phyloP scores from a whole-genome alignment of 2,329 filamentous ascomycete genomes.

The Clonostachys byssicola region DNA sequence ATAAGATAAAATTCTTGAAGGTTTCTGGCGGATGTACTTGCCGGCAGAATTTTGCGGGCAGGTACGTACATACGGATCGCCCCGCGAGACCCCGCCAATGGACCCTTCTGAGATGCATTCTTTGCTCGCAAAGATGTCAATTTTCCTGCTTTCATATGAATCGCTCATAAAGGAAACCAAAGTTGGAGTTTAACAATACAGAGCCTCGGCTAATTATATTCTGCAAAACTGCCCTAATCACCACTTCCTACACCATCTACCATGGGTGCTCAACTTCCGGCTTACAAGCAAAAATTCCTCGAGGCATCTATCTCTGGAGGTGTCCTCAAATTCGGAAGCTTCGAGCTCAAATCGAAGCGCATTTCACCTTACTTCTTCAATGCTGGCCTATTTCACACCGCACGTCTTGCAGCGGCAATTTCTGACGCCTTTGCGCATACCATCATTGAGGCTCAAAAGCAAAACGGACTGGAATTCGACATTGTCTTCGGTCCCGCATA shows the following conservation, averaged over 20 bases:
- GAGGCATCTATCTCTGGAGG: constrained; percentile 62
- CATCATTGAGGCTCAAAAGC: constrained; percentile 43
- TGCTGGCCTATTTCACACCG: constrained; percentile 83
- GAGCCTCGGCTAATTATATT: too few species aligned
- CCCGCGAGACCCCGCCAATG: background rate
- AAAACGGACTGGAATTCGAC: constrained; percentile 59
- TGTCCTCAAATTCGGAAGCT: constrained; percentile 77
- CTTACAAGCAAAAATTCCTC: constrained; percentile 72
- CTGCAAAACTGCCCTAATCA: too few species aligned
- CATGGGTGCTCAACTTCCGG: constrained; percentile 42
- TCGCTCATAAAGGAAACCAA: background rate
- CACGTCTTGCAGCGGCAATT: constrained; percentile 72
- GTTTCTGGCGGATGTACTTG: background rate
- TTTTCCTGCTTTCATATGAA: too few species aligned
- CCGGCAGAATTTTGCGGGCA: background rate
- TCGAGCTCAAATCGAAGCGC: constrained; percentile 89
- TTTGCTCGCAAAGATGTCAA: background rate
- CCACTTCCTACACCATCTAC: constrained; percentile 4
- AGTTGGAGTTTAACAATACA: too few species aligned
- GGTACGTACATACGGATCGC: background rate
- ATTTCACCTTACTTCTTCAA: constrained; percentile 98
- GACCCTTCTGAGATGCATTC: too few species aligned
- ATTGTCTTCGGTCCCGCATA: constrained; percentile 92
- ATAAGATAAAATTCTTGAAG: background rate
- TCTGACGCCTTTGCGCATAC: constrained; percentile 74